Conservation (phyloP, 129 eudicot genomes). For the Gnaphalium uliginosum region DNA sequence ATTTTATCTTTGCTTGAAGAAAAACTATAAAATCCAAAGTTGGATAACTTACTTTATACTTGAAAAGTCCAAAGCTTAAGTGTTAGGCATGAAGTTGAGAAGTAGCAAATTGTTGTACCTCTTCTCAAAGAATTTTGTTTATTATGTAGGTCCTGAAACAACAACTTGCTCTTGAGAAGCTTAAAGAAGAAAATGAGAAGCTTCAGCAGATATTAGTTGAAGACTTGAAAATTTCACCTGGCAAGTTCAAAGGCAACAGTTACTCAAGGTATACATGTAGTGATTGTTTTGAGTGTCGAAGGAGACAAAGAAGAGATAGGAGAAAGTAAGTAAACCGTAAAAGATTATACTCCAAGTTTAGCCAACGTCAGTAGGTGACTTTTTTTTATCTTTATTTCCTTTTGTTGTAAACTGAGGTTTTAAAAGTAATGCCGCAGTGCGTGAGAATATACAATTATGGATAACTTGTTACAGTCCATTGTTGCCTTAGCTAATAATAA, state of each 20-base stretch:
- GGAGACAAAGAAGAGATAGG: slow-evolving; percentile 54
- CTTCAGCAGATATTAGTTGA: slow-evolving; percentile 65
- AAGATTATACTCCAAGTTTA: slow-evolving; percentile 3
- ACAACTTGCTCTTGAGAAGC: slow-evolving; percentile 79
- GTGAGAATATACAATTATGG: not conserved
- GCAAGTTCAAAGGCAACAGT: slow-evolving; percentile 49
- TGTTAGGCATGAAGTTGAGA: not conserved
- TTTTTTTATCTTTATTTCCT: not conserved
- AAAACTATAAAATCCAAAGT: not conserved
- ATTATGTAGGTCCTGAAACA: slow-evolving; percentile 70
- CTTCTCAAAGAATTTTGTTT: not conserved
- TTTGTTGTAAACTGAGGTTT: not conserved
- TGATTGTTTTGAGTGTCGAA: slow-evolving; percentile 88
- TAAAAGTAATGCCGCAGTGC: not conserved
- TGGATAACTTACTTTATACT: not conserved
- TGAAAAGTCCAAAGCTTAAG: not conserved
- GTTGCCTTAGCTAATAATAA: not conserved
- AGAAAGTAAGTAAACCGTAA: slow-evolving; percentile 13
- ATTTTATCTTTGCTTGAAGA: not conserved
- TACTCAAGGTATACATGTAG: slow-evolving; percentile 49
- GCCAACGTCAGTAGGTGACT: slow-evolving; percentile 1
- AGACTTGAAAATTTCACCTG: slow-evolving; percentile 70
- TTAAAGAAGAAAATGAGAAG: slow-evolving; percentile 77
- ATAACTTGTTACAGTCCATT: not conserved
- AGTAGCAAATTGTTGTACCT: not conserved